phyloP scores from a whole-genome alignment of 1,284 basidiomycete genomes.

The Filobasidium uniguttulatum region DNA sequence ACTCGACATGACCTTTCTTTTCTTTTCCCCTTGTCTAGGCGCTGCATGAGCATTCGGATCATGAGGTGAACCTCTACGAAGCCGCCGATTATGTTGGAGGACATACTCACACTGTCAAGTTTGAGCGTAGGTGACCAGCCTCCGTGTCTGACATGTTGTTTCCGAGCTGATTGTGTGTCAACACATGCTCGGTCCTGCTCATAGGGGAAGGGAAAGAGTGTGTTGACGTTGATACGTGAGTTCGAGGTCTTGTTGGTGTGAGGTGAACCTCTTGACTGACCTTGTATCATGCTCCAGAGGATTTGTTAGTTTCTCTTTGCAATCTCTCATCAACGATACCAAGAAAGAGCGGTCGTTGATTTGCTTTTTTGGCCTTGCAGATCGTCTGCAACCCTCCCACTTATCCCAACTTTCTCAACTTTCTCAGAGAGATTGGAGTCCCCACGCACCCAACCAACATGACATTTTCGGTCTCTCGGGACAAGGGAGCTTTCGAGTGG shows the following conservation, averaged over 20 bases:
- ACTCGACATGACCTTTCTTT: background rate
- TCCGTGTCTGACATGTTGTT: background rate
- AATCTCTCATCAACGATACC: conserved; percentile 4
- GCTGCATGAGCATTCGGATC: conserved; percentile 62
- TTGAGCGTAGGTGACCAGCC: conserved; percentile 31
- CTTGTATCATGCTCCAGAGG: conserved; percentile 17
- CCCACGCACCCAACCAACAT: conserved; percentile 51
- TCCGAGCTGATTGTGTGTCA: background rate
- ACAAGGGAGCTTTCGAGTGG: conserved; percentile 58
- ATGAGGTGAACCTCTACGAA: conserved; percentile 69
- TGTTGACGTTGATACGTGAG: conserved; percentile 55
- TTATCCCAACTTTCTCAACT: conserved; percentile 67
- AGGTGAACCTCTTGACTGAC: background rate
- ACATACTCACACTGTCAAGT: conserved; percentile 62
- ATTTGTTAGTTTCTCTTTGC: conserved; percentile 28
- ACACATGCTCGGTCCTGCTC: background rate
- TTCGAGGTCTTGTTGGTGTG: background rate
- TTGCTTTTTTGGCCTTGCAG: conserved; percentile 25
- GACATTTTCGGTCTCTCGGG: conserved; percentile 63
- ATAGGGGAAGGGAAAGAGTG: conserved; percentile 38
- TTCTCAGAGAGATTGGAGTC: conserved; percentile 48
- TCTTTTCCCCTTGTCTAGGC: conserved; percentile 30
- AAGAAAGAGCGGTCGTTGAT: conserved; percentile 40
- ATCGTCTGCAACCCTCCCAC: conserved; percentile 65
- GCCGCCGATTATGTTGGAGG: conserved; percentile 55